Conservation (phyloP, 371 early-diverging fungal genomes). For the Syncephalastrum sp. region DNA sequence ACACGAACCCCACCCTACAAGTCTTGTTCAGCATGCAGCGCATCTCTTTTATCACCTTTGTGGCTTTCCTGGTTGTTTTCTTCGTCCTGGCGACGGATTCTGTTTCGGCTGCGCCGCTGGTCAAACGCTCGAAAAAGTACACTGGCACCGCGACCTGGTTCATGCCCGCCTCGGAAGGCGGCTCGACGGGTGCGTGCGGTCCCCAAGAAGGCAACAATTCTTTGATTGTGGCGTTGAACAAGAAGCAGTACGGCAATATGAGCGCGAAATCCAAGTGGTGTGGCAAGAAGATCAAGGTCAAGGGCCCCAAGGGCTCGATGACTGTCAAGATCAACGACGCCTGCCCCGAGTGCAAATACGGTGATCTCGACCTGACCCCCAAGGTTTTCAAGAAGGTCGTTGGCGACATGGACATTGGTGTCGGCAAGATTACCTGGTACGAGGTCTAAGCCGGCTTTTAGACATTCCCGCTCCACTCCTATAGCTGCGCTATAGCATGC, state of each 20-base stretch:
- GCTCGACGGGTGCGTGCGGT: constrained; percentile 26
- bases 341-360: constrained; percentile 20
- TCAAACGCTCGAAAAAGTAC: constrained; percentile 16
- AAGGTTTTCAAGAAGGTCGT: constrained; percentile 22
- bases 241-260: constrained; percentile 24
- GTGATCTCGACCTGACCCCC: constrained; percentile 22
- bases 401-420: constrained; percentile 22
- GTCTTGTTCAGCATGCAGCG: constrained; percentile 4
- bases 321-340: constrained; percentile 20
- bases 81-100: constrained; percentile 2
- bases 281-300: constrained; percentile 22
- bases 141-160: constrained; percentile 26
- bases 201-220: constrained; percentile 23
- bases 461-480: not conserved
- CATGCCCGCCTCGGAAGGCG: constrained; percentile 19
- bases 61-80: not conserved
- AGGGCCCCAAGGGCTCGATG: constrained; percentile 17
- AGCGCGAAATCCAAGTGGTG: constrained; percentile 21
- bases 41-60: constrained; percentile 4
- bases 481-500: no score
- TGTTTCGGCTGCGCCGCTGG: constrained; percentile 13
- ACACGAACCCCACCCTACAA: constrained; percentile 2
- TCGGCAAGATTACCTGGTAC: constrained; percentile 23
- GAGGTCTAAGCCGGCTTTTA: constrained; percentile 5
- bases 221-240: constrained; percentile 25